Percentiles rank a stretch among this genome's conserved stretches.
phyloP scores from a whole-genome alignment of 129 eudicot species.

The Dittrichia graveolens region DNA sequence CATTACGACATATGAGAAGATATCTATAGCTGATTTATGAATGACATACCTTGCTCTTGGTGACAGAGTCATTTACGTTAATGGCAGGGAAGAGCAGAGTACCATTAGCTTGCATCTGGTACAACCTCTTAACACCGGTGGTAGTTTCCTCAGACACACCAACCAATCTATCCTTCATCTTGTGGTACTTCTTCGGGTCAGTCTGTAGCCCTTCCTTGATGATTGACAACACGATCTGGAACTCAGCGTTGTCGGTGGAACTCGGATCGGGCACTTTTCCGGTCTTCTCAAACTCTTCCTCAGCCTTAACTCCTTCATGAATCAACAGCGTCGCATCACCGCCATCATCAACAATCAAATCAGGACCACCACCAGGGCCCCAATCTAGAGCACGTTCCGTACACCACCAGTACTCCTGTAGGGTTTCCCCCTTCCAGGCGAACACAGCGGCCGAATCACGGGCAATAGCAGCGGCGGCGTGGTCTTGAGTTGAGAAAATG shows the following conservation, averaged over 20 bases:
- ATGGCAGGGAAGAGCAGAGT: slow-evolving; percentile 79
- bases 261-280: slow-evolving; percentile 66
- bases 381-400: slow-evolving; percentile 79
- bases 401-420: slow-evolving; percentile 94
- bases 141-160: slow-evolving; percentile 96
- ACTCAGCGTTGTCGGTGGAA: slow-evolving; percentile 69
- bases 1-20: background rate
- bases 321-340: slow-evolving; percentile 76
- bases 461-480: slow-evolving; percentile 75
- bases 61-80: slow-evolving; percentile 86
- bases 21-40: background rate
- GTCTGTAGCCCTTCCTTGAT: slow-evolving; percentile 56
- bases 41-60: slow-evolving; percentile 87
- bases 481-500: slow-evolving; percentile 82
- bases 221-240: slow-evolving; percentile 66
- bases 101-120: slow-evolving; percentile 80
- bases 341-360: slow-evolving; percentile 73
- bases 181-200: slow-evolving; percentile 68
- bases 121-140: slow-evolving; percentile 92
- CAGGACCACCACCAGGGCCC: slow-evolving; percentile 83
- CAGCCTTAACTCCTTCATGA: slow-evolving; percentile 83
- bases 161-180: slow-evolving; percentile 81
- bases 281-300: slow-evolving; percentile 66
- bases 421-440: slow-evolving; percentile 85
- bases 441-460: slow-evolving; percentile 79